These are phyloP conservation scores for Aspergillus campestris DNA, from an alignment of 495 filamentous ascomycete genomes.

Conservation along the genomic window DNA sequence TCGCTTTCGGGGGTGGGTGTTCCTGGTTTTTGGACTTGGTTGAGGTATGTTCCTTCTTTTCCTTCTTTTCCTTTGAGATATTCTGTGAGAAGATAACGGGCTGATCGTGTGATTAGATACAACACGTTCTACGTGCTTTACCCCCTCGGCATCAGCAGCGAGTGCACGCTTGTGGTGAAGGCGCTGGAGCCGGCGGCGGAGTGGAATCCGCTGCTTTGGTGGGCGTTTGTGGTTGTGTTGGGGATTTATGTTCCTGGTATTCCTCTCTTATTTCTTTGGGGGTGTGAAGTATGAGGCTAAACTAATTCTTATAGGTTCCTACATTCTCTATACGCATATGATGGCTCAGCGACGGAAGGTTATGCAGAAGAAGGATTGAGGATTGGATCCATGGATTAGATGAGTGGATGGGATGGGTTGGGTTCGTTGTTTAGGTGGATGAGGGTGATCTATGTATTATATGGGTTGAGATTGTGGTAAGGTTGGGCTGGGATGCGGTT, in stretches of 20 bases:
- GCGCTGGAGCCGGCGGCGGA: slow-evolving; percentile 51
- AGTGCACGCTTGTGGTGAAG: slow-evolving; percentile 66
- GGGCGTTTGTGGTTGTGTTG: slow-evolving; percentile 53
- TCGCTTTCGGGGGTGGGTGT: slow-evolving; percentile 50
- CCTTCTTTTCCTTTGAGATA: slow-evolving; percentile 1
- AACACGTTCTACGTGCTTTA: slow-evolving; percentile 91
- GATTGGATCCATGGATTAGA: background rate
- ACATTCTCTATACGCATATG: slow-evolving; percentile 90
- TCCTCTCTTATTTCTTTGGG: background rate
- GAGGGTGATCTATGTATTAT: background rate
- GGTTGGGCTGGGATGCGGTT: too few species aligned
- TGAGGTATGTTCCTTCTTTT: slow-evolving; percentile 40
- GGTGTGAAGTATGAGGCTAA: too few species aligned
- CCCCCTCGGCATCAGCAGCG: slow-evolving; percentile 80
- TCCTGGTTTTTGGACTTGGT: slow-evolving; percentile 64
- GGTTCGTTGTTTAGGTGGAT: background rate
- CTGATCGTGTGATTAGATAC: slow-evolving; percentile 42
- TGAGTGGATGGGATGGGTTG: slow-evolving; percentile 3
- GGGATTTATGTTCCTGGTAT: slow-evolving; percentile 74
- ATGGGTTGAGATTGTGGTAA: too few species aligned
- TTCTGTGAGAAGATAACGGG: background rate
- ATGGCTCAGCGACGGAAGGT: slow-evolving; percentile 77
- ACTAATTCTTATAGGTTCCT: slow-evolving; percentile 53
- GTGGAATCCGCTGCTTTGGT: slow-evolving; percentile 43
- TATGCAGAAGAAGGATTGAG: slow-evolving; percentile 45